Evolutionary conservation across 495 filamentous ascomycete genomes (phyloP).

Genomic region (Penicillium tannophilum): DNA sequence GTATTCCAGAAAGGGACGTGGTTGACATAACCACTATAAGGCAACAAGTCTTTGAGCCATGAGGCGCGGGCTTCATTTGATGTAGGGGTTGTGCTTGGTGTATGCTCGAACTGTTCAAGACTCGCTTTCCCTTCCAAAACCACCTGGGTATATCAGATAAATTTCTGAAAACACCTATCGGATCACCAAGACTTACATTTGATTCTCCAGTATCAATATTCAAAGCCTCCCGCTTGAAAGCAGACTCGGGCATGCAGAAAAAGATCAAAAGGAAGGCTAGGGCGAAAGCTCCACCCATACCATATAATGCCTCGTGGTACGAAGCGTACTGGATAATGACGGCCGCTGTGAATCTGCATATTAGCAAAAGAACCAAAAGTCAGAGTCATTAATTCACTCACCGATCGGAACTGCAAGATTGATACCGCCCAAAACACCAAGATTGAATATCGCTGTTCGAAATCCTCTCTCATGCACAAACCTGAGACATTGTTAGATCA

Average conservation of each 20-base stretch:
- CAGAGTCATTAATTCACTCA: conserved; percentile 6
- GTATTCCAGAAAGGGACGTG: conserved; percentile 42
- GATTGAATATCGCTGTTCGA: conserved; percentile 65
- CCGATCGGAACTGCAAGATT: conserved; percentile 46
- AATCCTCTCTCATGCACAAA: conserved; percentile 69
- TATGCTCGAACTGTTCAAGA: conserved; percentile 33
- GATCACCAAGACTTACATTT: conserved; percentile 10
- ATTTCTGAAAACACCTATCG: neutral
- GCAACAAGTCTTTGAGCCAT: conserved; percentile 33
- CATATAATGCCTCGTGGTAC: conserved; percentile 35
- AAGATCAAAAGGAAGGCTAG: conserved; percentile 38
- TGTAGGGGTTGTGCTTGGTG: conserved; percentile 2
- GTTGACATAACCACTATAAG: conserved; percentile 42
- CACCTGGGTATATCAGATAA: conserved; percentile 7
- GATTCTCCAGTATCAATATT: conserved; percentile 41
- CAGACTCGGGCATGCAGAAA: conserved; percentile 49
- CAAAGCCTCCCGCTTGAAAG: conserved; percentile 35
- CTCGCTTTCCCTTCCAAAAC: conserved; percentile 24
- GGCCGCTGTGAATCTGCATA: conserved; percentile 24
- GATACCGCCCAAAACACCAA: conserved; percentile 56
- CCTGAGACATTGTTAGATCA: conserved; percentile 6
- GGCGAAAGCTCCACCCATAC: conserved; percentile 45
- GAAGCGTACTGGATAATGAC: conserved; percentile 37
- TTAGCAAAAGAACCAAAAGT: neutral
- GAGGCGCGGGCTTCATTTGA: conserved; percentile 14